Percentiles rank a stretch among this genome's conserved stretches.
Evolutionary conservation across 169 alveolate species (phyloP).

Genomic region (Plasmodium inui): DNA sequence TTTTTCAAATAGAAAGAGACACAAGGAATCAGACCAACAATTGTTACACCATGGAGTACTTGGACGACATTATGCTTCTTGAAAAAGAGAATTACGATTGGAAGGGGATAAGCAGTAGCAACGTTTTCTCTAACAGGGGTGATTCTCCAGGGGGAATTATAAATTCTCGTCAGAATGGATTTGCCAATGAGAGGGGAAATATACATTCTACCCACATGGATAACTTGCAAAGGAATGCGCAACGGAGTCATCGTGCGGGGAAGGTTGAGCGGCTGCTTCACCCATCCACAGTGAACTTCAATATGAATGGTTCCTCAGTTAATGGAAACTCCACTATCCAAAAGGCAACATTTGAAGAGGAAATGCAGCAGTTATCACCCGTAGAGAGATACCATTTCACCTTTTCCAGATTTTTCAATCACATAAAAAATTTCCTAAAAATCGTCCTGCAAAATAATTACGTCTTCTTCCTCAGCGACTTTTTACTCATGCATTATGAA

Average conservation of each 20-base stretch:
- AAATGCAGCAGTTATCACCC: not conserved
- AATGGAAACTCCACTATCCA: not conserved
- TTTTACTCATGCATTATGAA: slow-evolving; percentile 54
- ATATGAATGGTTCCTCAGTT: not conserved
- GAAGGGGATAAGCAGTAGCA: not conserved
- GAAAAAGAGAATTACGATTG: not conserved
- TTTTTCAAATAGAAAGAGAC: slow-evolving; percentile 9
- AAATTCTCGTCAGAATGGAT: not conserved
- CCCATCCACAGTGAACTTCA: not conserved
- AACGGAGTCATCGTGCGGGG: not conserved
- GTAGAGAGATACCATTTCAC: not conserved
- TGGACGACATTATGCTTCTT: slow-evolving; percentile 26
- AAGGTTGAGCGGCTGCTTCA: slow-evolving; percentile 9
- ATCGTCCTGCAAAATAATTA: slow-evolving; percentile 53
- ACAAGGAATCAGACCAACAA: not conserved
- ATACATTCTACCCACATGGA: not conserved
- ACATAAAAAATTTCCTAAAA: slow-evolving; percentile 23
- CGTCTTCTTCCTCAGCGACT: slow-evolving; percentile 58
- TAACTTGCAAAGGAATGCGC: not conserved
- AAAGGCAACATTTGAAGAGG: not conserved
- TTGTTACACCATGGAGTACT: slow-evolving; percentile 4
- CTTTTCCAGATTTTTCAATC: not conserved
- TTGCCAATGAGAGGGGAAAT: not conserved
- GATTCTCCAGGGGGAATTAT: not conserved
- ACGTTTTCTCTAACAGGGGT: not conserved